A percentile compares a stretch with the other conserved stretches of the same genome.
phyloP scores from a whole-genome alignment of 2,329 filamentous ascomycete genomes.

The Microdochium bolleyi region DNA sequence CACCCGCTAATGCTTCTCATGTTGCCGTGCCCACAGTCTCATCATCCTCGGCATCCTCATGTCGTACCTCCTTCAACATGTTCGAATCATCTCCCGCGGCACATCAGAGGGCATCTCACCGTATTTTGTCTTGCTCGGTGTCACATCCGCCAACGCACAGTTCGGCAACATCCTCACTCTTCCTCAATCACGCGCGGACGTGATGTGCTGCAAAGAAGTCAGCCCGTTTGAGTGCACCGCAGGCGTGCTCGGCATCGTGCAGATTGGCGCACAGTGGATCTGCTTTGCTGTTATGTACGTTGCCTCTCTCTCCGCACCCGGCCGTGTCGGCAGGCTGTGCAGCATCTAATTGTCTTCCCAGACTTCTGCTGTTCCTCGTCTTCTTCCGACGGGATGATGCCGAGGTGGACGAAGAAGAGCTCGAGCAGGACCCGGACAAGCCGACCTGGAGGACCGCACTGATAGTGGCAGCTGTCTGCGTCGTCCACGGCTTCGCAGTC shows the following conservation, averaged over 20 bases:
- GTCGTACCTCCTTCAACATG: slow-evolving; percentile 92
- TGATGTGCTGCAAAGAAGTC: slow-evolving; percentile 78
- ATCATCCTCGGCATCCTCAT: slow-evolving; percentile 83
- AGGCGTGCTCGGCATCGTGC: slow-evolving; percentile 78
- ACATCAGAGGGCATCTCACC: slow-evolving; percentile 94
- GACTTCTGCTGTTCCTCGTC: slow-evolving; percentile 85
- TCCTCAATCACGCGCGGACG: slow-evolving; percentile 73
- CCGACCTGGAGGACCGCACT: slow-evolving; percentile 74
- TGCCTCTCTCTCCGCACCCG: background rate
- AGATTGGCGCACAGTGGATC: slow-evolving; percentile 85
- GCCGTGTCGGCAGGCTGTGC: background rate
- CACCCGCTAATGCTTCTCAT: slow-evolving; percentile 10
- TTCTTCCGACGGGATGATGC: slow-evolving; percentile 71
- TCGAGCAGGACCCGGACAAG: slow-evolving; percentile 32
- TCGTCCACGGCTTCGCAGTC: slow-evolving; percentile 67
- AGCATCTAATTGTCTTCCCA: slow-evolving; percentile 26
- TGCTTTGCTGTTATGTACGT: slow-evolving; percentile 88
- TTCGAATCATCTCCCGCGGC: slow-evolving; percentile 76
- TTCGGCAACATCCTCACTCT: slow-evolving; percentile 90
- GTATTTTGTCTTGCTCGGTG: slow-evolving; percentile 90
- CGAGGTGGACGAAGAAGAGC: slow-evolving; percentile 39
- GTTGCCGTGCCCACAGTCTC: slow-evolving; percentile 32
- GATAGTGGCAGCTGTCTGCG: slow-evolving; percentile 61
- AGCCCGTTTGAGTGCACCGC: slow-evolving; percentile 77
- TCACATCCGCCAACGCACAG: slow-evolving; percentile 78